Conservation (phyloP, 208 protist genomes). For the Naegleria lovaniensis region DNA sequence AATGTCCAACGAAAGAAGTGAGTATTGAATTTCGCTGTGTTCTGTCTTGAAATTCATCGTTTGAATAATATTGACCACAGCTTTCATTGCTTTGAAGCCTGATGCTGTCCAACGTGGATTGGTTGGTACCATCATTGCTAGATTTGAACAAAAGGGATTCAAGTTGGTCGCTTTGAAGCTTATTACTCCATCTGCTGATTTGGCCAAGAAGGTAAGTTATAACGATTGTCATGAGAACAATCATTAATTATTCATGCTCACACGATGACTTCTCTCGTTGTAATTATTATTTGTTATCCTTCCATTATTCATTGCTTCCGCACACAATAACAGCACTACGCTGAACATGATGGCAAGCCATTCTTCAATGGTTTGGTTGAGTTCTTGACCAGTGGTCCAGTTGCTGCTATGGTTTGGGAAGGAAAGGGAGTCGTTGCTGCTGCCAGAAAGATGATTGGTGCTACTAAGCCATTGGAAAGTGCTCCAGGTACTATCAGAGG, state of each 20-base stretch:
- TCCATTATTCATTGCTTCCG: too few relatives aligned
- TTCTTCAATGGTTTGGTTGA: constrained; percentile 85
- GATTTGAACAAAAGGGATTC: constrained; percentile 37
- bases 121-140: constrained; percentile 36
- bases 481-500: constrained; percentile 91
- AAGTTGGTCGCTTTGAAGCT: constrained; percentile 85
- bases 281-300: too few relatives aligned
- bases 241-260: too few relatives aligned
- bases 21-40: background rate
- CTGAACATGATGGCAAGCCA: constrained; percentile 71
- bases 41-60: background rate
- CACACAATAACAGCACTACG: constrained; percentile 57
- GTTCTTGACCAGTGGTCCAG: constrained; percentile 91
- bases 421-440: constrained; percentile 86
- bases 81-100: constrained; percentile 34
- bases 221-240: too few relatives aligned
- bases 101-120: constrained; percentile 46
- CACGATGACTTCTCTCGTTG: too few relatives aligned
- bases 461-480: constrained; percentile 83
- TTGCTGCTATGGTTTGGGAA: constrained; percentile 94
- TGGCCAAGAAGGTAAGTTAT: constrained; percentile 55
- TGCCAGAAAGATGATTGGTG: constrained; percentile 85
- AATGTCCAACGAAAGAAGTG: background rate
- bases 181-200: constrained; percentile 64
- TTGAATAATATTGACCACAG: background rate